Evolutionary conservation across 2,329 filamentous ascomycete genomes (phyloP).

Genomic region (Penicillium sp.): DNA sequence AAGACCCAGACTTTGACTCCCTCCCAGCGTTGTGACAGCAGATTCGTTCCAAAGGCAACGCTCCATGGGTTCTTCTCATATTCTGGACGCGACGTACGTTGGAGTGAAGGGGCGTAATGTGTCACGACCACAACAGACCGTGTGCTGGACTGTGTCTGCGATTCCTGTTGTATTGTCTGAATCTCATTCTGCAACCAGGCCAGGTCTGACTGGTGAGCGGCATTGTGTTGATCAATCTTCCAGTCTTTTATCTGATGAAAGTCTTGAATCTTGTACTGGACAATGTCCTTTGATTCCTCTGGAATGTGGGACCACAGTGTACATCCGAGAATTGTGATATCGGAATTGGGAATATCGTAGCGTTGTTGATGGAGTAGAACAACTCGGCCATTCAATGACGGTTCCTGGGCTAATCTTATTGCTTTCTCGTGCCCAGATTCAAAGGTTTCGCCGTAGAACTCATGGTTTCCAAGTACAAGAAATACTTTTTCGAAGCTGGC

Average conservation of each 20-base stretch:
- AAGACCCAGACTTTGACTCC: slow-evolving; percentile 42
- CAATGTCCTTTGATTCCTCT: slow-evolving; percentile 32
- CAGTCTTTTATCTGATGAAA: slow-evolving; percentile 51
- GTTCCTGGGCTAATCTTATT: slow-evolving; percentile 25
- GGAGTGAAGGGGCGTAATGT: slow-evolving; percentile 52
- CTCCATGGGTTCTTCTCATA: slow-evolving; percentile 45
- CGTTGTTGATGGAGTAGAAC: slow-evolving; percentile 24
- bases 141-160: neutral
- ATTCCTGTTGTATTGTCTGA: slow-evolving; percentile 14
- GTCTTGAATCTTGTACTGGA: slow-evolving; percentile 48
- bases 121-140: slow-evolving; percentile 47
- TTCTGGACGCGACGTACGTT: slow-evolving; percentile 47
- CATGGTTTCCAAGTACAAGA: slow-evolving; percentile 26
- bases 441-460: slow-evolving; percentile 25
- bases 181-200: slow-evolving; percentile 48
- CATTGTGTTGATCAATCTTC: slow-evolving; percentile 48
- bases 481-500: slow-evolving; percentile 19
- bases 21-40: slow-evolving; percentile 28
- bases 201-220: slow-evolving; percentile 44
- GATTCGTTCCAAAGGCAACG: slow-evolving; percentile 53
- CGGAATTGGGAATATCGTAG: slow-evolving; percentile 25
- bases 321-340: slow-evolving; percentile 52
- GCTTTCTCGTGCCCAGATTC: slow-evolving; percentile 21
- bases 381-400: slow-evolving; percentile 22
- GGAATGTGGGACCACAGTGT: slow-evolving; percentile 53